Evolutionary conservation across 192 early-diverging fungal species (phyloP).

Genomic region (Chytriomyces sp.): DNA sequence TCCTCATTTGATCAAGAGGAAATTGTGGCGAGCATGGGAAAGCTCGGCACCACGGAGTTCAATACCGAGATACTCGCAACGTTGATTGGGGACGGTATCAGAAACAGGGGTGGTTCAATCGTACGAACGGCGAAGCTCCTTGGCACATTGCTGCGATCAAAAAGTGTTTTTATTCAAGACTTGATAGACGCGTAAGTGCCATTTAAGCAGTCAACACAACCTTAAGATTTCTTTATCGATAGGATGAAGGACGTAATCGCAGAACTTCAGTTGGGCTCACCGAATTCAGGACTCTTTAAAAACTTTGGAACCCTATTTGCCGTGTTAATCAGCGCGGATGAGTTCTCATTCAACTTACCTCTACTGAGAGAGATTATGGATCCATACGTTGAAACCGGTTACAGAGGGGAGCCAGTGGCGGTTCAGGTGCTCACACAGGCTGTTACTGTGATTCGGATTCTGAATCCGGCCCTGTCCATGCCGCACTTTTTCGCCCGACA

Average conservation of each 20-base stretch:
- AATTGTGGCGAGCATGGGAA: neutral
- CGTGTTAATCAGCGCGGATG: neutral
- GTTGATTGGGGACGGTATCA: neutral
- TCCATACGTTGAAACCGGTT: neutral
- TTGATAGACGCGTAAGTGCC: neutral
- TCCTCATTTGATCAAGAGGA: neutral
- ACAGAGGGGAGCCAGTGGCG: neutral
- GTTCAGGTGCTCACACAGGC: neutral
- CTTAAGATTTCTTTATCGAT: neutral
- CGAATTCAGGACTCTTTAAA: neutral
- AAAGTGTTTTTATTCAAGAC: neutral
- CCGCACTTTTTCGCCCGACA: neutral
- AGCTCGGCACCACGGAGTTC: neutral
- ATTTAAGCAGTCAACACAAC: neutral
- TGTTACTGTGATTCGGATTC: neutral
- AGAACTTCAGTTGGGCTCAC: neutral
- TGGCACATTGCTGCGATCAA: neutral
- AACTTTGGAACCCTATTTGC: conserved; percentile 3
- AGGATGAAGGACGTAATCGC: neutral
- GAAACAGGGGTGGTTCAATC: neutral
- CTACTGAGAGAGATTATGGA: neutral
- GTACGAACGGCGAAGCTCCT: conserved; percentile 5
- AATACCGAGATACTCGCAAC: neutral
- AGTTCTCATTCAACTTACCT: neutral
- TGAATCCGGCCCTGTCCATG: neutral